These are phyloP conservation scores for Triticum urartu DNA, from an alignment of 176 grass and related monocot species.

Conservation along the genomic window DNA sequence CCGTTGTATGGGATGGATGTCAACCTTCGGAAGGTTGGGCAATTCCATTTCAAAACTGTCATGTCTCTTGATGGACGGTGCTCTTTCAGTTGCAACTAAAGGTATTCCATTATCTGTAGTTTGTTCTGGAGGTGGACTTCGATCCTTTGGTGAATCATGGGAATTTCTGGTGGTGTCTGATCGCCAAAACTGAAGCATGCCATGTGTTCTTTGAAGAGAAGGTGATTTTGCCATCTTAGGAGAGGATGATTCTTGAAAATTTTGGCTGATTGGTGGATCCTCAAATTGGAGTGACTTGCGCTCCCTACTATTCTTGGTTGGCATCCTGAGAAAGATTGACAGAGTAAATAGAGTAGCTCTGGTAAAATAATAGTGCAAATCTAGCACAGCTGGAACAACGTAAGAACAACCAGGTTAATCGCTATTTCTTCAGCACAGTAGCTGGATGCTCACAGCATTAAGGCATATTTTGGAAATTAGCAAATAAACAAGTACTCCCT, in stretches of 20 bases:
- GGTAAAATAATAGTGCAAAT: constrained; percentile 4
- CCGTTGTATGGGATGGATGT: constrained; percentile 71
- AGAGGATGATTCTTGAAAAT: constrained; percentile 67
- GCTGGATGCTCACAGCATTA: not conserved
- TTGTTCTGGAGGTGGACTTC: constrained; percentile 75
- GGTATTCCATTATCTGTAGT: constrained; percentile 56
- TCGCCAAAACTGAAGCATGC: constrained; percentile 63
- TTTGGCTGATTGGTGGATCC: constrained; percentile 54
- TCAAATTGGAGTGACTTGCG: constrained; percentile 64
- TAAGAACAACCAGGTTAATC: not conserved
- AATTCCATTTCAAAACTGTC: constrained; percentile 88
- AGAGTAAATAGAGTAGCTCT: constrained; percentile 19
- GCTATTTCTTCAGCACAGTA: not conserved
- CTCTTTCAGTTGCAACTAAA: constrained; percentile 55
- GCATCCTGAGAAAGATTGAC: constrained; percentile 64
- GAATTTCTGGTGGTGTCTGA: constrained; percentile 71
- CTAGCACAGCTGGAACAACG: not conserved
- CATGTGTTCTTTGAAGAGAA: constrained; percentile 85
- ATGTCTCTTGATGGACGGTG: constrained; percentile 88
- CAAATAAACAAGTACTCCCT: no score
- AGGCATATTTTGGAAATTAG: not conserved
- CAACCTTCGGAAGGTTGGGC: constrained; percentile 95
- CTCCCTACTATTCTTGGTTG: constrained; percentile 73
- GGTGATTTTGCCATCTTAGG: constrained; percentile 97
- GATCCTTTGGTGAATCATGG: constrained; percentile 86